Evolutionary conservation across 2,329 filamentous ascomycete genomes (phyloP), one percentile per base, ranked within the genome.

Genomic region (Colletotrichum sp.): DNA sequence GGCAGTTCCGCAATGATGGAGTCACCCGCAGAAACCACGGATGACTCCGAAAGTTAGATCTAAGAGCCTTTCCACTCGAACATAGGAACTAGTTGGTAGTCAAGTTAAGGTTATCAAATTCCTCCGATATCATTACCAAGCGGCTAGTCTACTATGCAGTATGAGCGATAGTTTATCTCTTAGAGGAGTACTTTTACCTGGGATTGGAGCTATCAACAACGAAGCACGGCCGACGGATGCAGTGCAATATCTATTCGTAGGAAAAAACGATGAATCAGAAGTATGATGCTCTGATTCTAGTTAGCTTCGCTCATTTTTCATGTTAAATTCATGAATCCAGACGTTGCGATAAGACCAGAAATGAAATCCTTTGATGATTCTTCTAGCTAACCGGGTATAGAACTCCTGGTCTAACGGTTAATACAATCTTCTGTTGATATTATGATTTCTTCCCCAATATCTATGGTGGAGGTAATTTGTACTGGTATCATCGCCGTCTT

Each of bases 331-430:
- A 18, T 39, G 36, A 9, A 5, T 9, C 36, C 2, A 39, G 7
- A 18, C 1, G 36, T 8, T 39, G 15, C 36, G 36, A 39, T 39
- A 39, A 18, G 15, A 39, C 8, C 2, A 39, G 36, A 39, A 18
- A 39, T 18, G 16, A 9, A 3, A 39, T 39, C 4, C 15, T 39
- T 18, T 0, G 36, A 39, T 3, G 15, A 36, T 36, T 36, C 7
- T 39, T 39, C 15, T 0, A 16, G 0, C 2, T 39, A 39, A 18
- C 4, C 36, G 0, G 5, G 0, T 0, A 44, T 1, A n/a, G 18
- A 2, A 44, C 39, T 44, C 5, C 3, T n/a, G 2, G 16, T 3
- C 0, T 44, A 6, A n/a, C 18, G 9, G 5, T 18, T 2, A 6
- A 6, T 6, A 3, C 1, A 16, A 36, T 36, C 15, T 18, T 39